Conservation (phyloP, 768 basidiomycete genomes). For the Guyanaporus albipodus region DNA sequence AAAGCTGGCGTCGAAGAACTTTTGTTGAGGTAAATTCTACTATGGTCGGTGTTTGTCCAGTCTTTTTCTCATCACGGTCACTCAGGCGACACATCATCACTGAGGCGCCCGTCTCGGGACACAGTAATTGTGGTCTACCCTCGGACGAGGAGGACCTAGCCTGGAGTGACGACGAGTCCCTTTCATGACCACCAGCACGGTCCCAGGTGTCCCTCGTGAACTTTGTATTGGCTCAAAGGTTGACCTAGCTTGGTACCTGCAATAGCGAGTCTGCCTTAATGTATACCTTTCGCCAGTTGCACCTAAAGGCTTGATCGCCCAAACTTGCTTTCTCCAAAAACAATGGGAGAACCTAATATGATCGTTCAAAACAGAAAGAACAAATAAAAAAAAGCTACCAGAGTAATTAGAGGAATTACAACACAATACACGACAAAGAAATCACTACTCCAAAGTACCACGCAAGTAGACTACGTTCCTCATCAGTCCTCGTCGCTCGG, state of each 20-base stretch:
- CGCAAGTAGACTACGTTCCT: conserved; percentile 1
- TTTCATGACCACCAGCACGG: neutral
- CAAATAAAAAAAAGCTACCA: conserved; percentile 7
- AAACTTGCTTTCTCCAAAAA: neutral
- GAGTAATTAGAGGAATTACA: conserved; percentile 10
- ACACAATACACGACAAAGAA: conserved; percentile 13
- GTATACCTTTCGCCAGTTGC: no score
- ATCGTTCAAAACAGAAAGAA: conserved; percentile 5
- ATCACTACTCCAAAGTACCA: neutral
- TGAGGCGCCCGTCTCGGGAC: conserved; percentile 16
- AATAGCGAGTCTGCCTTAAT: no score
- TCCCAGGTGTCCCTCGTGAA: no score
- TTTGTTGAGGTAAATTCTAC: conserved; percentile 46
- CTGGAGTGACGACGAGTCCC: conserved; percentile 47
- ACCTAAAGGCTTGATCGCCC: no score
- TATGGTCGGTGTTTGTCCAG: neutral
- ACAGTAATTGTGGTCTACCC: conserved; percentile 46
- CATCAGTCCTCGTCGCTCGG: conserved; percentile 69
- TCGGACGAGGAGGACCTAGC: conserved; percentile 49
- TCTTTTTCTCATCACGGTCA: neutral
- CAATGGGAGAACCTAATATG: neutral
- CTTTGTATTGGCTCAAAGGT: no score
- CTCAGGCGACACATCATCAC: conserved; percentile 27
- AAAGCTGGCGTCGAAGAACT: conserved; percentile 64
- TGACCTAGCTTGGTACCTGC: no score